Evolutionary conservation across 2,329 filamentous ascomycete genomes (phyloP), one percentile per base, ranked within the genome.

Genomic region (Talaromyces sp.): DNA sequence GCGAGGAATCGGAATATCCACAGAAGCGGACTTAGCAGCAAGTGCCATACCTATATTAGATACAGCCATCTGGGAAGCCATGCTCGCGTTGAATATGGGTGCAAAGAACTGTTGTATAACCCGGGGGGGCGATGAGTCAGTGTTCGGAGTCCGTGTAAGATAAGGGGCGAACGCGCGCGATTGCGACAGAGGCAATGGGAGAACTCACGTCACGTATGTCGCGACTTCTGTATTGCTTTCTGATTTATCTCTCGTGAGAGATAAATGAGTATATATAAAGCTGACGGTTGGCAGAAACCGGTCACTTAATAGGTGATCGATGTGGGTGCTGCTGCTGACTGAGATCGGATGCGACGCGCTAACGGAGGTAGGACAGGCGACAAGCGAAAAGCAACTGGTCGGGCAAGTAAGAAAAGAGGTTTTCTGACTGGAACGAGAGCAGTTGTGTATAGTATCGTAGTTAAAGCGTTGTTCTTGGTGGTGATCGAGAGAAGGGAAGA

Each of bases 41-140:
- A 82, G 77, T 70, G 80, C 81, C 77, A 82, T 79, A 67, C 79
- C 80, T 70, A 82, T 80, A 76, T 77, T 81, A 71, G 81, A 83
- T 63, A 72, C 73, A 63, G 73, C 69, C 65, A 71, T 76, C 65
- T 76, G 75, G 70, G 76, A 71, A 78, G 80, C 79, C 81, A 83
- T 83, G 73, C 72, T 80, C 70, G 69, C 38, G 60, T 34, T 59
- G 40, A 49, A 43, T 19, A 58, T 31, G 34, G 51, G 53, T 64
- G 64, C 47, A 62, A 62, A 51, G 58, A 59, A 54, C 63, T 65
- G 63, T 45, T 49, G 62, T 62, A 31, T 43, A 34, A n/a, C 53
- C n/a, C n/a, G n/a, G n/a, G 31, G 19, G n/a, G 51, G 45, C 19
- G 56, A 61, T 64, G 65, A 67, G 65, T 67, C 65, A 67, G 65